A percentile compares a stretch with the other conserved stretches of the same genome.
Conservation (phyloP, 768 basidiomycete genomes). For the Termitomyces heimii region DNA sequence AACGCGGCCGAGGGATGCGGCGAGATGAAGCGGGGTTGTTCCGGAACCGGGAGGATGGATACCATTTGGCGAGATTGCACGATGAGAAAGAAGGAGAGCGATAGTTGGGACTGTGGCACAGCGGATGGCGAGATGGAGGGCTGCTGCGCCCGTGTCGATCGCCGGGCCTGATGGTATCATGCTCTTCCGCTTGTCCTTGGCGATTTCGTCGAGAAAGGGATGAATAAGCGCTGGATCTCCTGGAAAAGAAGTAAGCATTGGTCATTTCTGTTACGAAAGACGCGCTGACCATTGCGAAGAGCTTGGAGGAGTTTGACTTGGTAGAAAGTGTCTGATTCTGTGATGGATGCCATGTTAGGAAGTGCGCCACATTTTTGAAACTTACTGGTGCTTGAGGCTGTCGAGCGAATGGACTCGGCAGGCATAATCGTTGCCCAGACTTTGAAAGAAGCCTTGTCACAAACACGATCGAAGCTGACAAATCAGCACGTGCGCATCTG, state of each 20-base stretch:
- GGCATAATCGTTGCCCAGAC: neutral
- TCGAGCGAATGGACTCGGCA: neutral
- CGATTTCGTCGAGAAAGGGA: conserved; percentile 73
- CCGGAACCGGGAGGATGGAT: conserved; percentile 69
- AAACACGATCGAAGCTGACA: neutral
- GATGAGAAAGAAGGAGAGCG: conserved; percentile 59
- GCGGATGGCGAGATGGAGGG: conserved; percentile 77
- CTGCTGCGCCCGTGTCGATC: conserved; percentile 65
- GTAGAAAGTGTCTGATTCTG: conserved; percentile 39
- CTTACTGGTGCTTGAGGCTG: conserved; percentile 2
- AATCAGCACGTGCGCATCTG: neutral
- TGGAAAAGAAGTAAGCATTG: conserved; percentile 16
- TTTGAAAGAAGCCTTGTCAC: neutral
- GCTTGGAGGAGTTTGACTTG: conserved; percentile 64
- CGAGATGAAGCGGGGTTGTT: conserved; percentile 66
- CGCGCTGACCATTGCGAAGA: conserved; percentile 49
- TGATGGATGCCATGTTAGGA: neutral
- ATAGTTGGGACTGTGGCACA: conserved; percentile 74
- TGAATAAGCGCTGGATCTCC: conserved; percentile 79
- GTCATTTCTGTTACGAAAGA: neutral
- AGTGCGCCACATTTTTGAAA: neutral
- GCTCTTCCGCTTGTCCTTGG: conserved; percentile 49
- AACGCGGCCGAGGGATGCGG: conserved; percentile 61
- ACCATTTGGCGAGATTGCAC: conserved; percentile 76
- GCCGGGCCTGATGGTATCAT: neutral